phyloP scores from a whole-genome alignment of 495 filamentous ascomycete genomes.

The Stereocaulon alpinum region DNA sequence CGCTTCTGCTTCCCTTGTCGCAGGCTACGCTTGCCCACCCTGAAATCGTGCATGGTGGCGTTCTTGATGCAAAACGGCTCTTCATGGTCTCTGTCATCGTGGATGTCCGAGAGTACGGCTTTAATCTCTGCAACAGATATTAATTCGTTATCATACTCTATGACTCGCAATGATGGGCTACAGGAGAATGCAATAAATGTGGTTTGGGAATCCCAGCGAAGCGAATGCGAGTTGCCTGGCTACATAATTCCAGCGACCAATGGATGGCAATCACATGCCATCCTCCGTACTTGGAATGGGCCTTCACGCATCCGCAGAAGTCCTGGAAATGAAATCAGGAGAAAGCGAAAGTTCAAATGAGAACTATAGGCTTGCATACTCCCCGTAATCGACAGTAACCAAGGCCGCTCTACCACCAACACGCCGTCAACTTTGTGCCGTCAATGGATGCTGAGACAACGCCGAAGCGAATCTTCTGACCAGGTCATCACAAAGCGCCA shows the following conservation, averaged over 20 bases:
- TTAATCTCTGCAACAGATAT: neutral
- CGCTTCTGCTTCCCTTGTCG: neutral
- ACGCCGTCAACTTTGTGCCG: neutral
- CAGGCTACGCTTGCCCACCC: neutral
- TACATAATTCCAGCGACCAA: neutral
- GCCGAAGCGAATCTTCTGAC: neutral
- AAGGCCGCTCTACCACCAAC: neutral
- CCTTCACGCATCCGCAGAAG: neutral
- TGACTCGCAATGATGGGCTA: neutral
- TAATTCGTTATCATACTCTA: neutral
- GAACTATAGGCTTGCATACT: neutral
- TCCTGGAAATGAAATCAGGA: neutral
- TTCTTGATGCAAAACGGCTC: constrained; percentile 12
- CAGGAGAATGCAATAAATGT: neutral
- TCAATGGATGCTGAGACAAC: neutral
- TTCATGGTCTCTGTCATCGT: neutral
- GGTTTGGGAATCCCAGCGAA: neutral
- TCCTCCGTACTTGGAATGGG: neutral
- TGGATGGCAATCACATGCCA: neutral
- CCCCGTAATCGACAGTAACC: neutral
- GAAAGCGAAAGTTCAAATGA: neutral
- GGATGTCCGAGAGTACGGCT: constrained; percentile 8
- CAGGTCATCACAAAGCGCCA: constrained; percentile 7
- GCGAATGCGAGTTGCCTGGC: neutral
- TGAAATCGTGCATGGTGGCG: constrained; percentile 5